Conservation (phyloP, 192 early-diverging fungal species). For the Funneliformis mosseae region DNA sequence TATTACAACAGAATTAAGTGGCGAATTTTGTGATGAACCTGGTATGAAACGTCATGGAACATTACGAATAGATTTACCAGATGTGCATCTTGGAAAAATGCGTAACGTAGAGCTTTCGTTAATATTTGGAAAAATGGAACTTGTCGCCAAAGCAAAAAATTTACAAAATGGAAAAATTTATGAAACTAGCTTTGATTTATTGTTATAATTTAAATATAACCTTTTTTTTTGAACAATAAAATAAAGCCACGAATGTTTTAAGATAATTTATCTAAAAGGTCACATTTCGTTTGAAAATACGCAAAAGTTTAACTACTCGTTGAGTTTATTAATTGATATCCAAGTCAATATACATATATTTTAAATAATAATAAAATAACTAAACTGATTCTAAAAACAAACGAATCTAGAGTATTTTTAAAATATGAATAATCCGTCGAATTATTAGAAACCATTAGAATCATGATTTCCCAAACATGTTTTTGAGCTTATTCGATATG, state of each 20-base stretch:
- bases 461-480: background rate
- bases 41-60: background rate
- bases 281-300: too few species aligned
- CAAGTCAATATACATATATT: too few species aligned
- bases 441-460: too few species aligned
- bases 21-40: constrained; percentile 17
- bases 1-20: background rate
- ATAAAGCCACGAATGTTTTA: too few species aligned
- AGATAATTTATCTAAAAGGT: too few species aligned
- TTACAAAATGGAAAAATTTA: constrained; percentile 2
- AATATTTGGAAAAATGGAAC: constrained; percentile 12
- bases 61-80: background rate
- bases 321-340: too few species aligned
- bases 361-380: too few species aligned
- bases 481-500: background rate
- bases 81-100: background rate
- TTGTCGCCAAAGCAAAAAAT: constrained; percentile 20
- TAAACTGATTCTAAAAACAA: too few species aligned
- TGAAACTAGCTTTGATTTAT: background rate
- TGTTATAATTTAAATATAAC: background rate
- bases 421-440: too few species aligned
- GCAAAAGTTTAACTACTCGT: too few species aligned
- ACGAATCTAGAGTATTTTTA: too few species aligned
- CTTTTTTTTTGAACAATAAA: too few species aligned
- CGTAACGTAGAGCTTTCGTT: background rate